A percentile compares a stretch with the other conserved stretches of the same genome.
These are phyloP conservation scores for Boletus sp. DNA, from an alignment of 1,284 basidiomycete genomes.

Conservation along the genomic window DNA sequence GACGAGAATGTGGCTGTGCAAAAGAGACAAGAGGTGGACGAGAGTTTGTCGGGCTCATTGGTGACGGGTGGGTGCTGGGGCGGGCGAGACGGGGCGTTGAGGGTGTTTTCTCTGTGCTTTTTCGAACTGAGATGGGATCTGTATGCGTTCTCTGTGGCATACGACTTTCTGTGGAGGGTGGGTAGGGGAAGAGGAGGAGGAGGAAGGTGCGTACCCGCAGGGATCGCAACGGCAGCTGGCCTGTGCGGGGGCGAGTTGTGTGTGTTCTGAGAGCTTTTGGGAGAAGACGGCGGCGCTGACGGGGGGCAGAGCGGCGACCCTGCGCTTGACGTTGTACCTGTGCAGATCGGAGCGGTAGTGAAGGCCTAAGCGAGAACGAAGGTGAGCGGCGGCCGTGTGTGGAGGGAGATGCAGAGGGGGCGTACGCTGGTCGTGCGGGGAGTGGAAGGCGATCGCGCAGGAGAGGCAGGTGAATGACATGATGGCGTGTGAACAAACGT, in stretches of 20 bases:
- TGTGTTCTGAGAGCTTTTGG: conserved; percentile 83
- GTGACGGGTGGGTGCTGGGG: background rate
- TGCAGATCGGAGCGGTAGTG: conserved; percentile 97
- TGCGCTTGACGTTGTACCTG: conserved; percentile 97
- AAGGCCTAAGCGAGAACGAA: too few species aligned
- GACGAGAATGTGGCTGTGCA: conserved; percentile 57
- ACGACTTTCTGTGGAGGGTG: conserved; percentile 66
- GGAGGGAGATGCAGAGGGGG: conserved; percentile 9
- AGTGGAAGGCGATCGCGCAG: conserved; percentile 86
- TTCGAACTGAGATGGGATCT: conserved; percentile 85
- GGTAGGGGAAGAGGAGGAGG: background rate
- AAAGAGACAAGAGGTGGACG: conserved; percentile 80
- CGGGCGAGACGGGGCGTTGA: conserved; percentile 41
- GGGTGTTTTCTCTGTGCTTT: conserved; percentile 83
- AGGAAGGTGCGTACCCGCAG: conserved; percentile 65
- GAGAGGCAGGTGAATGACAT: conserved; percentile 81
- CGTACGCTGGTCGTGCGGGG: conserved; percentile 82
- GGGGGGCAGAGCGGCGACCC: conserved; percentile 88
- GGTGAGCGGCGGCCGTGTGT: too few species aligned
- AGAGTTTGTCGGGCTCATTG: conserved; percentile 57
- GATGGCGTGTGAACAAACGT: conserved; percentile 9
- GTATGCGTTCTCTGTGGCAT: conserved; percentile 88
- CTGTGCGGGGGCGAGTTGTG: conserved; percentile 66
- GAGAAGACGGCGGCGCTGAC: conserved; percentile 81
- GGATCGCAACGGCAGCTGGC: conserved; percentile 62